Evolutionary conservation across 2,329 filamentous ascomycete genomes (phyloP), one percentile per base, ranked within the genome.

Genomic region (Hymenoscyphus salicellus): DNA sequence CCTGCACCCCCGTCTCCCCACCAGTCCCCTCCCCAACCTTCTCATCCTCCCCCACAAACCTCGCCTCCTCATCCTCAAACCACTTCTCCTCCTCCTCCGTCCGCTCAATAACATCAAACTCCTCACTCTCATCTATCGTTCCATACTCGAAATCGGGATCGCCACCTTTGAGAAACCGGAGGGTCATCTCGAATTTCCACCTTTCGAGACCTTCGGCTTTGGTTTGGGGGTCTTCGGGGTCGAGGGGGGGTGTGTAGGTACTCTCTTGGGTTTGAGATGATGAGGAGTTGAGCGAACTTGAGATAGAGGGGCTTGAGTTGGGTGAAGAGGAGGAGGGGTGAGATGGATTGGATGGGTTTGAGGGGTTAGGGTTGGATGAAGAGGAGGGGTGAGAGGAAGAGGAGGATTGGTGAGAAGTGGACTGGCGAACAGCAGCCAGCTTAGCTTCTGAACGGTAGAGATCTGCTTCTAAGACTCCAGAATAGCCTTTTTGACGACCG

Each of bases 41-140:
- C 17, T 66, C 65, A 11, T 63, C 68, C 46, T 71, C 63, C 72
- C 73, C 46, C 7, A 52, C 46, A 52, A 52, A 76, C 57, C 70
- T 68, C 28, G 74, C 73, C 63, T 76, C 73, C 65, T 77, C 75
- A 20, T 75, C 73, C 17, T 76, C 74, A 72, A 77, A 77, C 73
- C 72, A 77, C 59, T 63, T 68, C 52, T 77, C 75, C 63, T 75
- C 74, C 38, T 67, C 71, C 63, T 77, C 75, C 58, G 67, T 67
- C 28, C 69, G 66, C 61, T 75, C 75, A 43, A 76, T 68, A 52
- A 68, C 69, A 69, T 77, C 75, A 60, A 63, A 73, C 30, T 75
- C 74, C 10, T 73, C 73, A 63, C 66, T 73, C 55, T 71, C 69
- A 71, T 77, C 75, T 20, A 76, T 70, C 23, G 57, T 55, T 36